Evolutionary conservation across 257 asterid genomes (phyloP).

Genomic region (Phtheirospermum japonicum): DNA sequence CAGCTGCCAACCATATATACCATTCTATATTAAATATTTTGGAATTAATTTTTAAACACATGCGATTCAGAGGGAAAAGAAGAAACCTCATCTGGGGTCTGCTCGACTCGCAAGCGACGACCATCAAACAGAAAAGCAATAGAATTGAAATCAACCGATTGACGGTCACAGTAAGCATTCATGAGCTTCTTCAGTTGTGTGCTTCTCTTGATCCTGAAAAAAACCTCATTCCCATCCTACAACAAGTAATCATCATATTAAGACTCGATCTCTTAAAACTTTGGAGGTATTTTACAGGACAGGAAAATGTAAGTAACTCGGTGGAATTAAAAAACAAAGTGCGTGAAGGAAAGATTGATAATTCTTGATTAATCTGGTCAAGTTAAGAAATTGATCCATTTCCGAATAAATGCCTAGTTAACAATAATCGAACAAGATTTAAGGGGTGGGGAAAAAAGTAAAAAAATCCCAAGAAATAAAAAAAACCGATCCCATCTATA

Average conservation of each 20-base stretch:
- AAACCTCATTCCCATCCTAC: slow-evolving; percentile 10
- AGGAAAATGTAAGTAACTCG: too few species aligned
- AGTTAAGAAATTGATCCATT: not conserved
- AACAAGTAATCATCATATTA: not conserved
- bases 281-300: too few species aligned
- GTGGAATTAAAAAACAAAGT: too few species aligned
- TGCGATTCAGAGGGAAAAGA: not conserved
- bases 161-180: slow-evolving; percentile 6
- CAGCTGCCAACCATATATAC: not conserved
- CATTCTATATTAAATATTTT: not conserved
- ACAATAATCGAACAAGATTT: too few species aligned
- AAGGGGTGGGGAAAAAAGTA: too few species aligned
- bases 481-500: too few species aligned
- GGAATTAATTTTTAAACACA: too few species aligned
- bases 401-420: not conserved
- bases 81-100: slow-evolving; percentile 4
- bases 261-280: too few species aligned
- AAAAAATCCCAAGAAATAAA: too few species aligned
- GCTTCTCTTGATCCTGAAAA: slow-evolving; percentile 8
- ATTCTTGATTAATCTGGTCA: not conserved
- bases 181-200: slow-evolving; percentile 4
- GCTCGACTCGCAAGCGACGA: slow-evolving; percentile 1
- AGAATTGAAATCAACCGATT: not conserved
- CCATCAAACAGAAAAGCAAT: slow-evolving; percentile 10
- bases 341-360: not conserved